A percentile compares a stretch with the other conserved stretches of the same genome.
phyloP scores from a whole-genome alignment of 768 basidiomycete species.

The Scleroderma bovista region DNA sequence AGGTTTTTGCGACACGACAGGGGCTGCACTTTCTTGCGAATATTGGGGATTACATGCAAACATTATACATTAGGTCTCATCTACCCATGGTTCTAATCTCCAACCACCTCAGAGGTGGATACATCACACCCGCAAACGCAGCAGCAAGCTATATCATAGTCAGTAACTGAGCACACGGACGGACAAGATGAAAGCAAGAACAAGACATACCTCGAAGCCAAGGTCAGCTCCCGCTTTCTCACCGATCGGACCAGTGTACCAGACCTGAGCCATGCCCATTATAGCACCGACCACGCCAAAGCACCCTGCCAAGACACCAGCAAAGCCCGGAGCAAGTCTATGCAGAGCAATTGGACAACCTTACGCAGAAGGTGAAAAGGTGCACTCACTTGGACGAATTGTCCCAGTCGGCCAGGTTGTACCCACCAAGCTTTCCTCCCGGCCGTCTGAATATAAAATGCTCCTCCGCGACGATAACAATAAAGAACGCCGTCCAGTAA shows the following conservation, averaged over 20 bases:
- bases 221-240: constrained; percentile 45
- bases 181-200: no score
- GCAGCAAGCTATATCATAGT: constrained; percentile 34
- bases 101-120: constrained; percentile 42
- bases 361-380: background rate
- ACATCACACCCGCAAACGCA: constrained; percentile 41
- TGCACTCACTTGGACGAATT: constrained; percentile 28
- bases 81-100: constrained; percentile 42
- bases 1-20: no score
- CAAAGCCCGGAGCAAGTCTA: constrained; percentile 36
- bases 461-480: constrained; percentile 41
- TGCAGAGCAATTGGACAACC: background rate
- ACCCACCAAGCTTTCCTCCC: constrained; percentile 41
- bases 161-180: background rate
- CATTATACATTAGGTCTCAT: constrained; percentile 13
- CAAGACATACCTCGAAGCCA: constrained; percentile 42
- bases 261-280: constrained; percentile 47
- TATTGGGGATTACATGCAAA: no score
- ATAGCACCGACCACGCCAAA: constrained; percentile 46
- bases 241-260: constrained; percentile 50
- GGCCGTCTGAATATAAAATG: constrained; percentile 41
- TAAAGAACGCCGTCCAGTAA: constrained; percentile 45
- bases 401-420: constrained; percentile 47
- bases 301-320: constrained; percentile 42
- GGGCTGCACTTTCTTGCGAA: no score